phyloP scores from a whole-genome alignment of 2,329 filamentous ascomycete genomes.

The Aotearoamyces nothofagi region DNA sequence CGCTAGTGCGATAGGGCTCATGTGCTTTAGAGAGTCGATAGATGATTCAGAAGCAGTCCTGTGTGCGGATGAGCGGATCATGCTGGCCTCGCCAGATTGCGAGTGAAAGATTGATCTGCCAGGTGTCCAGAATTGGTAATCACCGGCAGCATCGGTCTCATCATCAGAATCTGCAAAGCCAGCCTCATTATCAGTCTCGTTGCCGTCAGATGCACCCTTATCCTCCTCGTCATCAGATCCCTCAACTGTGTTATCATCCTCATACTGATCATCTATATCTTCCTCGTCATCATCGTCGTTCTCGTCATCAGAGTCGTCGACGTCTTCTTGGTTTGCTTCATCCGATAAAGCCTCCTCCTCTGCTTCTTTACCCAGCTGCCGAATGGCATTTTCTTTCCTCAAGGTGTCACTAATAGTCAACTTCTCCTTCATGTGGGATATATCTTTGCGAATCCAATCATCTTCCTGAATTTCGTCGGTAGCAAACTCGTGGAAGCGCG shows the following conservation, averaged over 20 bases:
- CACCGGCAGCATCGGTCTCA: constrained; percentile 46
- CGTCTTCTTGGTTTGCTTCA: constrained; percentile 30
- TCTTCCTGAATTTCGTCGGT: constrained; percentile 70
- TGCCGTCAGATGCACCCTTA: constrained; percentile 40
- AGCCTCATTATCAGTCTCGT: constrained; percentile 67
- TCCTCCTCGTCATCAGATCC: constrained; percentile 42
- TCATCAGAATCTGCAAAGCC: constrained; percentile 58
- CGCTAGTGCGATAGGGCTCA: constrained; percentile 10
- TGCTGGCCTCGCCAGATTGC: constrained; percentile 8
- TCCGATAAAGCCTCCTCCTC: constrained; percentile 79
- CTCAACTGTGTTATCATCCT: constrained; percentile 45
- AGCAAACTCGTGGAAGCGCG: constrained; percentile 80
- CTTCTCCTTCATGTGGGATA: constrained; percentile 46
- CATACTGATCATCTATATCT: constrained; percentile 31
- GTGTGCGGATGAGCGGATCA: constrained; percentile 15
- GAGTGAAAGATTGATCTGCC: constrained; percentile 21
- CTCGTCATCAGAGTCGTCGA: constrained; percentile 26
- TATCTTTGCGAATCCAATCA: constrained; percentile 71
- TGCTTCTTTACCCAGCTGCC: constrained; percentile 72
- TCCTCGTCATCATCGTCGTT: constrained; percentile 31
- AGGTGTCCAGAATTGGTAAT: constrained; percentile 48
- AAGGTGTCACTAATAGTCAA: constrained; percentile 85
- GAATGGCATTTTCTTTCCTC: constrained; percentile 76
- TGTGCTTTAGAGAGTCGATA: constrained; percentile 28
- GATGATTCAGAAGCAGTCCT: constrained; percentile 44